Evolutionary conservation across 192 early-diverging fungal species (phyloP), one percentile per base, ranked within the genome.

Genomic region (Kappamyces sp.): DNA sequence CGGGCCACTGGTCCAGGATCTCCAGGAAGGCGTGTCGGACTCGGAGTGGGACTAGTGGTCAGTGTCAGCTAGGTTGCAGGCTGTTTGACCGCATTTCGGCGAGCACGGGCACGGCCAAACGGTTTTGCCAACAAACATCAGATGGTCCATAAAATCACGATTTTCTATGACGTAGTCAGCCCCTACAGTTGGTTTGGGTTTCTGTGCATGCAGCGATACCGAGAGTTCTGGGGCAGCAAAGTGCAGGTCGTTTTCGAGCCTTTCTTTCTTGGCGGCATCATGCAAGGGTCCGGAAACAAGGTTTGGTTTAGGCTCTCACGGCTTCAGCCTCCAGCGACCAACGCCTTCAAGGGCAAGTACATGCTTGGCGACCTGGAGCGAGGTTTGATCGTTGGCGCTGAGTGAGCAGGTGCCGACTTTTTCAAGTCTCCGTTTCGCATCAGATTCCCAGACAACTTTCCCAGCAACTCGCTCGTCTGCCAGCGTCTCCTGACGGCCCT

Each of bases 41-140:
- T 70, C 69, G 45, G 77, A 79, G 60, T 79, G 77, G 77, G 73
- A 55, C 12, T 55, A 61, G 46, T 62, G 45, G 49, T 11, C 9
- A 57, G 35, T 42, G 11, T 33, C n/a, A n/a, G n/a, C n/a, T n/a
- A n/a, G n/a, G n/a, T n/a, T n/a, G n/a, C n/a, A n/a, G n/a, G n/a
- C n/a, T n/a, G n/a, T n/a, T n/a, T n/a, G n/a, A n/a, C n/a, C n/a
- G n/a, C n/a, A n/a, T n/a, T n/a, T n/a, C n/a, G n/a, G n/a, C n/a
- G n/a, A n/a, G n/a, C n/a, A n/a, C n/a, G n/a, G n/a, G n/a, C n/a
- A n/a, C n/a, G n/a, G n/a, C n/a, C n/a, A n/a, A n/a, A n/a, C n/a
- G n/a, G n/a, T n/a, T n/a, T n/a, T n/a, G n/a, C n/a, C n/a, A n/a
- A n/a, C n/a, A n/a, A n/a, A n/a, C n/a, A n/a, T n/a, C n/a, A n/a